Conservation (phyloP, 352 stramenopile species). For the Pythium periplocum region DNA sequence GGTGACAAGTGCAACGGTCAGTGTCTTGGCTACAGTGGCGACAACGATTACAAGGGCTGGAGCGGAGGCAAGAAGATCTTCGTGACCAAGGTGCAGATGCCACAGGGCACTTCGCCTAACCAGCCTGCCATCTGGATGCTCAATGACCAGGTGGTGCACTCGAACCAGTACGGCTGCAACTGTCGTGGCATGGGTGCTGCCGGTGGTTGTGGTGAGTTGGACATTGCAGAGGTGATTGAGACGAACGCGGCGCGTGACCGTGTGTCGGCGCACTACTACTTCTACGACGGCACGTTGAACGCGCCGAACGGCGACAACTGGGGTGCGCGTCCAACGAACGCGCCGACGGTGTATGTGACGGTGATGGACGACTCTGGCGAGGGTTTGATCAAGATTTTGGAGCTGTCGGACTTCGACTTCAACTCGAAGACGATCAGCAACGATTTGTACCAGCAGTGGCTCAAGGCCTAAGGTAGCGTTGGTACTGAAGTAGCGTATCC, state of each 20-base stretch:
- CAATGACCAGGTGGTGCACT: conserved; percentile 59
- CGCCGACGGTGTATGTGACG: conserved; percentile 25
- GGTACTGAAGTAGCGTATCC: too few relatives aligned
- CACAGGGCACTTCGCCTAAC: conserved; percentile 31
- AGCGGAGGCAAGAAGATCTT: conserved; percentile 76
- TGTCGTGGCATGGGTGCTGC: conserved; percentile 44
- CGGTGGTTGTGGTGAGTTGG: conserved; percentile 64
- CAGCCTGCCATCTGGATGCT: conserved; percentile 71
- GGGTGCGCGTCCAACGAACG: conserved; percentile 19
- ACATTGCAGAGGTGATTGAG: conserved; percentile 68
- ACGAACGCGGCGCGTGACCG: conserved; percentile 46
- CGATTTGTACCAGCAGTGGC: conserved; percentile 15
- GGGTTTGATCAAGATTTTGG: conserved; percentile 28
- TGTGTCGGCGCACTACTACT: conserved; percentile 72
- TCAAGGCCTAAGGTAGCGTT: background rate
- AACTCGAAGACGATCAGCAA: conserved; percentile 9
- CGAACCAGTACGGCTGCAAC: conserved; percentile 71
- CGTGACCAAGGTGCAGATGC: conserved; percentile 65
- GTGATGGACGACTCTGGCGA: conserved; percentile 23
- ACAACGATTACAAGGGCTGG: conserved; percentile 67
- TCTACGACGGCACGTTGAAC: conserved; percentile 46
- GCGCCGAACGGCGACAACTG: conserved; percentile 30
- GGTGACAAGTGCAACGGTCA: conserved; percentile 37
- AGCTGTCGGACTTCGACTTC: conserved; percentile 32
- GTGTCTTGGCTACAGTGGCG: conserved; percentile 64